These are phyloP conservation scores for Lepidium didymum DNA, from an alignment of 345 rosid genomes.

Conservation along the genomic window DNA sequence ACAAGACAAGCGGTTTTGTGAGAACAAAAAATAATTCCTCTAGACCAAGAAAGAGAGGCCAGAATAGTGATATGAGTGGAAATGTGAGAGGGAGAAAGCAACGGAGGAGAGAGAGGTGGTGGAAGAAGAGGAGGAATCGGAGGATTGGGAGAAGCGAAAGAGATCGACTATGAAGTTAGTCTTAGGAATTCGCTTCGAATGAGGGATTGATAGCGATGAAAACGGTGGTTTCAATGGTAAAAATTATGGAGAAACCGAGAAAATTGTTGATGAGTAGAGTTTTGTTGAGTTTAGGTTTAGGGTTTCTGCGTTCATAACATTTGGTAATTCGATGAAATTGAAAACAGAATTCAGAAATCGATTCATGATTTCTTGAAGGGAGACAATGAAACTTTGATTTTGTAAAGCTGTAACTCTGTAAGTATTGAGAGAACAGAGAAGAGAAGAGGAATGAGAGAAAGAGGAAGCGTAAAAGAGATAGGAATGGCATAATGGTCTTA, in stretches of 20 bases:
- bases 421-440: too few relatives aligned
- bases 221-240: slow-evolving; percentile 1
- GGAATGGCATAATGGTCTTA: too few relatives aligned
- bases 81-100: slow-evolving; percentile 83
- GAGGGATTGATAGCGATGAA: slow-evolving; percentile 36
- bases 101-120: slow-evolving; percentile 26
- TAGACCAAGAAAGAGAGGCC: slow-evolving; percentile 75
- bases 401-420: too few relatives aligned
- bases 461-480: too few relatives aligned
- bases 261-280: slow-evolving; percentile 42
- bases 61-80: slow-evolving; percentile 83
- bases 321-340: not conserved
- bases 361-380: too few relatives aligned
- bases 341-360: too few relatives aligned
- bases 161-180: slow-evolving; percentile 79
- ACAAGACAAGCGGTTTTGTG: slow-evolving; percentile 57
- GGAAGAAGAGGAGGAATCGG: slow-evolving; percentile 28
- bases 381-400: too few relatives aligned
- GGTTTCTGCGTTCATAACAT: slow-evolving; percentile 11
- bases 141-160: slow-evolving; percentile 51
- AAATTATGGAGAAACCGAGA: slow-evolving; percentile 23
- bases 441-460: too few relatives aligned
- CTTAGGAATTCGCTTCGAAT: slow-evolving; percentile 58
- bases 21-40: slow-evolving; percentile 76
- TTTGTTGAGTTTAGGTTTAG: slow-evolving; percentile 47